A percentile compares a stretch with the other conserved stretches of the same genome.
Evolutionary conservation across 495 filamentous ascomycete genomes (phyloP).

Genomic region (Physcia stellaris): DNA sequence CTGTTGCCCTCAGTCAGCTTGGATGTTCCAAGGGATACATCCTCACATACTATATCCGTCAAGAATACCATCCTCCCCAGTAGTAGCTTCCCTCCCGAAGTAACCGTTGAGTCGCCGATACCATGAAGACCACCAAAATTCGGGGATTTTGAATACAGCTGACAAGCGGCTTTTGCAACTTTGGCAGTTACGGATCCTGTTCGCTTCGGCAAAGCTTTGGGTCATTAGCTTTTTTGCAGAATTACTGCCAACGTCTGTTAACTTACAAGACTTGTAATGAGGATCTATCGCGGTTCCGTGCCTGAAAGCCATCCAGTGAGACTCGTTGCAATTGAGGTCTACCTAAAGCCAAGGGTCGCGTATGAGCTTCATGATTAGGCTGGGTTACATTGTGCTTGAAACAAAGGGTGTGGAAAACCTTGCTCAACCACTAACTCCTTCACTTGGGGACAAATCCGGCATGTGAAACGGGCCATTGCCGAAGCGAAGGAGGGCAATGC

Average conservation of each 20-base stretch:
- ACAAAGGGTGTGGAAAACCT: neutral
- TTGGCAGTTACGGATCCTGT: neutral
- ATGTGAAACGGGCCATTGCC: neutral
- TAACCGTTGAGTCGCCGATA: neutral
- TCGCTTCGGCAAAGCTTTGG: neutral
- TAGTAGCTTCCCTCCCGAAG: neutral
- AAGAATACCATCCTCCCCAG: neutral
- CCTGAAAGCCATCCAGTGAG: neutral
- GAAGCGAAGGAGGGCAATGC: neutral
- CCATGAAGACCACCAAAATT: neutral
- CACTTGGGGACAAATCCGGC: neutral
- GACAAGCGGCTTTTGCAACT: neutral
- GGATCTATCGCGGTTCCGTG: neutral
- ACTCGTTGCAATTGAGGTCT: neutral
- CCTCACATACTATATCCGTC: neutral
- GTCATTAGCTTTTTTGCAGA: neutral
- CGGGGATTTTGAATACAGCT: neutral
- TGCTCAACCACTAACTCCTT: neutral
- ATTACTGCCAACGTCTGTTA: neutral
- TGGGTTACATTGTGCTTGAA: neutral
- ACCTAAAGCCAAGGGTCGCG: neutral
- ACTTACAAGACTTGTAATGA: neutral
- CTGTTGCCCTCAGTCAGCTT: constrained; percentile 5
- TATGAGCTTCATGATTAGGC: neutral
- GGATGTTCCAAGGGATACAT: neutral